Evolutionary conservation across 345 rosid species (phyloP).

Genomic region (Nasturtium officinale): DNA sequence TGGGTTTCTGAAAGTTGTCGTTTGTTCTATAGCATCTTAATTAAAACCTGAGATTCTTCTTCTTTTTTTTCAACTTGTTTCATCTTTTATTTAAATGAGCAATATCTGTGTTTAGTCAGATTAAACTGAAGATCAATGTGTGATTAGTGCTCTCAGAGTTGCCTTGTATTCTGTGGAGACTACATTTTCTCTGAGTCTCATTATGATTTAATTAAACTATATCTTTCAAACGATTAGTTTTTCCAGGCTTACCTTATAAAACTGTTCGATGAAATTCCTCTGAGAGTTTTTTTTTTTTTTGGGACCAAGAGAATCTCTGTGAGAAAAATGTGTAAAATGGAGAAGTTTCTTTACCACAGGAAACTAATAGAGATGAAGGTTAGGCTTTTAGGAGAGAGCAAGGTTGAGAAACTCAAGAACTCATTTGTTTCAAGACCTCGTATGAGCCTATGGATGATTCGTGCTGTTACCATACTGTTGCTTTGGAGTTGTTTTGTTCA

Average conservation of each 20-base stretch:
- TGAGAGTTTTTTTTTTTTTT: slow-evolving; percentile 10
- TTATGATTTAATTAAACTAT: not conserved
- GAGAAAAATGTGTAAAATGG: slow-evolving; percentile 48
- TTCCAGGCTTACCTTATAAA: slow-evolving; percentile 4
- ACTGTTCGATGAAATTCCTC: slow-evolving; percentile 38
- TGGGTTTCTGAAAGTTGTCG: slow-evolving; percentile 29
- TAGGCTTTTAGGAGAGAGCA: slow-evolving; percentile 57
- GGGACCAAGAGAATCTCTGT: slow-evolving; percentile 25
- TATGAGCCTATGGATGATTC: slow-evolving; percentile 71
- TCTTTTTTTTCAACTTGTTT: not conserved
- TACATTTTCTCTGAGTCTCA: slow-evolving; percentile 24
- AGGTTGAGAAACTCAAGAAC: slow-evolving; percentile 57
- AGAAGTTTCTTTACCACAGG: slow-evolving; percentile 49
- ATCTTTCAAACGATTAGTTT: not conserved
- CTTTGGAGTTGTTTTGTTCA: slow-evolving; percentile 84
- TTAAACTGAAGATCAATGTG: slow-evolving; percentile 31
- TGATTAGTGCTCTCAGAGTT: slow-evolving; percentile 27
- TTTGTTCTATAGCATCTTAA: not conserved
- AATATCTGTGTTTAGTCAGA: slow-evolving; percentile 31
- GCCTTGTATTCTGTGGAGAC: slow-evolving; percentile 18
- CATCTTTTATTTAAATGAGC: slow-evolving; percentile 2
- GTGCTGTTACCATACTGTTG: slow-evolving; percentile 63
- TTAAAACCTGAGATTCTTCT: slow-evolving; percentile 20
- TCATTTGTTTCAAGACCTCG: slow-evolving; percentile 66
- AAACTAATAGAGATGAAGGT: slow-evolving; percentile 60